Base-by-base conservation (phyloP, 2,329 filamentous ascomycete genomes). In the Diaporthe caulivora region DNA sequence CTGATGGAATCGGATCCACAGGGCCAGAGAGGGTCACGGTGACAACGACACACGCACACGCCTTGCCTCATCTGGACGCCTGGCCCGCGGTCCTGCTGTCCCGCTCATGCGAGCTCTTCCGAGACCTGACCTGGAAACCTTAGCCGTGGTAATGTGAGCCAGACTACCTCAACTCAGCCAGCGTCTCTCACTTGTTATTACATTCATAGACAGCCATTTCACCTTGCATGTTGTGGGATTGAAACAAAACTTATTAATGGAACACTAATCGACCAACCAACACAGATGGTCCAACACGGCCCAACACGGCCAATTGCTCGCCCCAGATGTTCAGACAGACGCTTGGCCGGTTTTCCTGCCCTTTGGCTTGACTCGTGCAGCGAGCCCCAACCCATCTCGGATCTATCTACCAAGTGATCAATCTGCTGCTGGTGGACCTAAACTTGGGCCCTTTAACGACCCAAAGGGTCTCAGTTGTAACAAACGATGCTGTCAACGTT, bases 181-280 rank as follows among this genome's bases (percentile, higher is more conserved):
- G 40, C 31, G 24, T 24, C 31, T 31, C n/a, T 60, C 29, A 29
- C 37, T 10, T 13, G 11, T 10, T 13, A 6, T 40, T 13, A 2
- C 29, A 40, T 58, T 47, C 68, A n/a, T 26, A 60, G 47, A 54
- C 68, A 70, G 26, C 42, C 68, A 60, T 70, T 40, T 34, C 44
- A 42, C 37, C 29, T 42, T 8, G 68, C 68, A 70, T 70, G 29
- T 40, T 29, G 54, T 51, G 40, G 29, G 54, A 70, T 67, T 53
- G 62, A 67, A 67, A 67, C 62, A 17, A 70, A 60, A 70, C 68
- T 47, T 60, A 55, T 58, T 55, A 58, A 51, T 70, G 53, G 44
- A 67, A 53, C n/a, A 26, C 21, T 49, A 37, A 49, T 24, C 44
- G 24, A 24, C 37, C 21, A 18, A 37, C 29, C 62, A 53, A 67